Conservation (phyloP, 371 early-diverging fungal genomes). For the Mucor piriformis region DNA sequence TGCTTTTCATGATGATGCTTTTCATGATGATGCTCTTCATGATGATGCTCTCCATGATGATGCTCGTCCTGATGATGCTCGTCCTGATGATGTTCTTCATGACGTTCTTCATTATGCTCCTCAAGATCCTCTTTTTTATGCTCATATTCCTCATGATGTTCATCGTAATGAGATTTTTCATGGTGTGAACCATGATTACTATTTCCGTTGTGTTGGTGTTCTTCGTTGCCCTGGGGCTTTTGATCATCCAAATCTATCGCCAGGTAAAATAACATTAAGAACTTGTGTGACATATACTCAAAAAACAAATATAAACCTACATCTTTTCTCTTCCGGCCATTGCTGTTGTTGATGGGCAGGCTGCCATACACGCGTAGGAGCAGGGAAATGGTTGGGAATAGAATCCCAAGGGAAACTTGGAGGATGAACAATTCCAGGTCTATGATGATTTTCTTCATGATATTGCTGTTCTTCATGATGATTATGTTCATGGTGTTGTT, state of each 20-base stretch:
- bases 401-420: conserved; percentile 35
- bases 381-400: conserved; percentile 15
- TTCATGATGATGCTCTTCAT: conserved; percentile 21
- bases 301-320: not conserved
- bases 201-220: no score
- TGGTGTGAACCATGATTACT: no score
- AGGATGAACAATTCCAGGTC: conserved; percentile 1
- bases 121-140: not conserved
- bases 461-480: not conserved
- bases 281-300: not conserved
- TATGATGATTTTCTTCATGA: not conserved
- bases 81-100: not conserved
- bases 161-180: no score
- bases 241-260: not conserved
- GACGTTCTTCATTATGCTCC: conserved; percentile 3
- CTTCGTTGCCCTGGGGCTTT: no score
- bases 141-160: not conserved
- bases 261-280: not conserved
- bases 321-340: conserved; percentile 1
- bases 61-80: conserved; percentile 10
- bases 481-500: not conserved
- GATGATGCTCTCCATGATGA: conserved; percentile 8
- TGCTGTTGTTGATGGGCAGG: conserved; percentile 16
- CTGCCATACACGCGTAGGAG: conserved; percentile 33
- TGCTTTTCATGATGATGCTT: conserved; percentile 6